Evolutionary conservation across 2,329 filamentous ascomycete genomes (phyloP).

Genomic region (Endocalyx cinctus): DNA sequence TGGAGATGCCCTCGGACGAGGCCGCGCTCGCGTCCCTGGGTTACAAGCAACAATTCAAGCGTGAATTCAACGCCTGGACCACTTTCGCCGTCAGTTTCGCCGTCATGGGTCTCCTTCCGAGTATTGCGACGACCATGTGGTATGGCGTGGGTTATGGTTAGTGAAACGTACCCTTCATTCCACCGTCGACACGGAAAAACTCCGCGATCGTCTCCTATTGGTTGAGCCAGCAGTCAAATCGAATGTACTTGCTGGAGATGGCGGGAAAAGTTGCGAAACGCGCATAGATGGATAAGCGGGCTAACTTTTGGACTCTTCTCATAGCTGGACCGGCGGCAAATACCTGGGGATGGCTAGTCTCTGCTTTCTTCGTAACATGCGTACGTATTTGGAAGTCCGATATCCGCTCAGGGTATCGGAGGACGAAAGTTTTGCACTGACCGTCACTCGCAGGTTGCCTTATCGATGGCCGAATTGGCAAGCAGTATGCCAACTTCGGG

Average conservation of each 20-base stretch:
- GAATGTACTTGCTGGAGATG: no score
- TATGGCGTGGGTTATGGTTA: conserved; percentile 56
- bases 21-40: conserved; percentile 58
- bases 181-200: not conserved
- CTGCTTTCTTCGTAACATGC: conserved; percentile 67
- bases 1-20: conserved; percentile 44
- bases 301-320: no score
- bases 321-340: conserved; percentile 45
- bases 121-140: conserved; percentile 66
- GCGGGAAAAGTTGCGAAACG: no score
- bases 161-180: conserved; percentile 3
- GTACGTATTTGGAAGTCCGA: conserved; percentile 41
- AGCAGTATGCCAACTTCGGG: conserved; percentile 70
- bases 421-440: conserved; percentile 4
- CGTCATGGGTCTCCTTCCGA: conserved; percentile 65
- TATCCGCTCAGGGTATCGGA: no score
- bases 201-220: no score
- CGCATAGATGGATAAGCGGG: not conserved
- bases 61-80: conserved; percentile 70
- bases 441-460: conserved; percentile 36
- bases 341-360: conserved; percentile 73
- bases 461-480: conserved; percentile 67
- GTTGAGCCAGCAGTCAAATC: no score
- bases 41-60: conserved; percentile 48
- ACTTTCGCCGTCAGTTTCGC: conserved; percentile 73